Evolutionary conservation across 352 stramenopile species (phyloP).

Genomic region (Elongisporangium anandrum): DNA sequence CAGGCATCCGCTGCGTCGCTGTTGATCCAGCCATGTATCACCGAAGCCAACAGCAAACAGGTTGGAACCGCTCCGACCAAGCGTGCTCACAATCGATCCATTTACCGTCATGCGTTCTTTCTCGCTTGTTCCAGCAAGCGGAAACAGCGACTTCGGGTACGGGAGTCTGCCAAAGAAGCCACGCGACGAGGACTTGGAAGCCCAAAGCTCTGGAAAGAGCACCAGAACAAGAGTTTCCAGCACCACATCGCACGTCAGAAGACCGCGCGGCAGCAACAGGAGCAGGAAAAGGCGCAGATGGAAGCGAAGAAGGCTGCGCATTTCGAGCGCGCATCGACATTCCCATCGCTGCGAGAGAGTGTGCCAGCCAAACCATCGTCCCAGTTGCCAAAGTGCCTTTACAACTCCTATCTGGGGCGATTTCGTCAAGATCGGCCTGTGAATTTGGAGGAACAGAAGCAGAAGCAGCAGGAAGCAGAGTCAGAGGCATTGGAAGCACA

Average conservation of each 20-base stretch:
- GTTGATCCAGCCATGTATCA: too few relatives aligned
- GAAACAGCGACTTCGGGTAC: not conserved
- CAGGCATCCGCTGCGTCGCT: too few relatives aligned
- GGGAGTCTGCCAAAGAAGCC: not conserved
- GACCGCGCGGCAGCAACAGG: conserved; percentile 19
- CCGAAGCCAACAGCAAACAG: too few relatives aligned
- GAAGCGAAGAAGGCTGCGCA: conserved; percentile 15
- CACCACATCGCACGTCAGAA: conserved; percentile 54
- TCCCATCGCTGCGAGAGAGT: not conserved
- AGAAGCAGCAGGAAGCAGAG: not conserved
- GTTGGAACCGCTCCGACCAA: not conserved
- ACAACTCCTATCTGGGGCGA: not conserved
- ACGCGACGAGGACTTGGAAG: conserved; percentile 11
- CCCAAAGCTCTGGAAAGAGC: conserved; percentile 29
- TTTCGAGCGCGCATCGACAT: conserved; percentile 12
- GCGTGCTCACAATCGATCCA: not conserved
- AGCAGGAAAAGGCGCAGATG: conserved; percentile 18
- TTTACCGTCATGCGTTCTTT: not conserved
- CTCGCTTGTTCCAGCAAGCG: not conserved
- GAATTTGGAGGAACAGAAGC: not conserved
- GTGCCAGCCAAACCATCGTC: not conserved
- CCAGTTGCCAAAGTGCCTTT: not conserved
- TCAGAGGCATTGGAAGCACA: not conserved
- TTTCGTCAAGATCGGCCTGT: conserved; percentile 1
- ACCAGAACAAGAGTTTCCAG: conserved; percentile 51